Evolutionary conservation across 2,329 filamentous ascomycete species (phyloP), one percentile per base, ranked within the genome.

Genomic region (Blastomyces emzantsi): DNA sequence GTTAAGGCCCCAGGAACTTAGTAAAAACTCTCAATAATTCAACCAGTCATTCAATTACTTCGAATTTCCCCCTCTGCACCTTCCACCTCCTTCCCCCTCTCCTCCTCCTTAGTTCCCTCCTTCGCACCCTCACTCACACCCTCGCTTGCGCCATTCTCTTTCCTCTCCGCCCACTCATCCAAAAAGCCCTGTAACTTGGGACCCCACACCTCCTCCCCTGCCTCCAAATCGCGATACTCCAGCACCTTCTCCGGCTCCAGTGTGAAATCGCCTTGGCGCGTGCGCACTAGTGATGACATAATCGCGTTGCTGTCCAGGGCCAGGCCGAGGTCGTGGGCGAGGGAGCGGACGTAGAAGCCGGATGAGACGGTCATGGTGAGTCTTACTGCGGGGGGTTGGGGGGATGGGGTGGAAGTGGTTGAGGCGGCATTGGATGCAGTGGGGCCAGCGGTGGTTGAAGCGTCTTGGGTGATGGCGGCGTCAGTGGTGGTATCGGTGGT

Each of bases 261-360:
- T 63, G 84, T 82, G 71, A 95, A 97, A 66, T 91, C 85, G 22
- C 86, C 90, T 76, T 99, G 94, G 61, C 89, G 85, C 3, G 86
- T 89, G 62, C 94, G 87, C 63, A 89, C 83, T 25, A 99, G 84
- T 69, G 89, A 87, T 28, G 90, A 86, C 93, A 99, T 97, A 68
- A 94, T 82, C 43, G 84, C 94, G 30, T 90, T 86, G 15, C 91
- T 96, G 61, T 85, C 86, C 17, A 97, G 82, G 69, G 90, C 91
- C 68, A 87, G 81, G 28, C 93, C 94, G 3, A 99, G 82, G 71
- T 99, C 94, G 73, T 97, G 92, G 70, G 91, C 92, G 69, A 99
- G 86, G 64, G 90, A 95, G 66, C 94, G 89, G 17, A 99, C 92
- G 75, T 99, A 99, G 81, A 97, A 99, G 49, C 94, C 94, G 0